Percentiles rank a stretch among this genome's conserved stretches.
phyloP scores from a whole-genome alignment of 75 land plant species.

The Cunninghamia lanceolata region DNA sequence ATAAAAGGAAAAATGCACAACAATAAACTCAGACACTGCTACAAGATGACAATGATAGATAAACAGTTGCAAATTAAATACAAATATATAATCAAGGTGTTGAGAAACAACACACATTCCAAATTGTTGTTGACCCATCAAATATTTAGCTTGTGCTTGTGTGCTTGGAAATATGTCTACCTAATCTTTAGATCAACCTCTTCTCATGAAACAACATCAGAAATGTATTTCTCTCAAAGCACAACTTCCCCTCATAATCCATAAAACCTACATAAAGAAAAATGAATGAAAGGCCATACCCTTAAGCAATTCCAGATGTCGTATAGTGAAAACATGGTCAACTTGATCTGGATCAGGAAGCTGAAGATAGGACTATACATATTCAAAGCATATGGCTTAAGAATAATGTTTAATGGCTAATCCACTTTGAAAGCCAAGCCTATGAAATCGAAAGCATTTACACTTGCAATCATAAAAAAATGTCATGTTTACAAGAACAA shows the following conservation, averaged over 20 bases:
- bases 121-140: not conserved
- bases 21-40: not conserved
- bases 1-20: too few relatives aligned
- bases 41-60: too few relatives aligned
- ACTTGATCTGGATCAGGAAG: constrained; percentile 69
- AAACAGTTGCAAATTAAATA: too few relatives aligned
- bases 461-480: constrained; percentile 37
- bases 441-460: constrained; percentile 71
- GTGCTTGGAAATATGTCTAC: not conserved
- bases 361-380: constrained; percentile 73
- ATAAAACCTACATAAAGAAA: too few relatives aligned
- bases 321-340: too few relatives aligned
- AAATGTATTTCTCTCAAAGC: not conserved
- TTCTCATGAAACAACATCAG: not conserved
- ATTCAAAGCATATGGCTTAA: constrained; percentile 56
- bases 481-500: not conserved
- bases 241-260: too few relatives aligned
- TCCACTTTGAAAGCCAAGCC: constrained; percentile 82
- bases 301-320: too few relatives aligned
- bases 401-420: constrained; percentile 79
- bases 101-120: not conserved
- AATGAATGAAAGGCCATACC: too few relatives aligned
- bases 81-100: too few relatives aligned
- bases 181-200: not conserved
- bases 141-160: not conserved